A percentile compares a stretch with the other conserved stretches of the same genome.
phyloP scores from a whole-genome alignment of 2,329 filamentous ascomycete species.

The Xylariales sp. region DNA sequence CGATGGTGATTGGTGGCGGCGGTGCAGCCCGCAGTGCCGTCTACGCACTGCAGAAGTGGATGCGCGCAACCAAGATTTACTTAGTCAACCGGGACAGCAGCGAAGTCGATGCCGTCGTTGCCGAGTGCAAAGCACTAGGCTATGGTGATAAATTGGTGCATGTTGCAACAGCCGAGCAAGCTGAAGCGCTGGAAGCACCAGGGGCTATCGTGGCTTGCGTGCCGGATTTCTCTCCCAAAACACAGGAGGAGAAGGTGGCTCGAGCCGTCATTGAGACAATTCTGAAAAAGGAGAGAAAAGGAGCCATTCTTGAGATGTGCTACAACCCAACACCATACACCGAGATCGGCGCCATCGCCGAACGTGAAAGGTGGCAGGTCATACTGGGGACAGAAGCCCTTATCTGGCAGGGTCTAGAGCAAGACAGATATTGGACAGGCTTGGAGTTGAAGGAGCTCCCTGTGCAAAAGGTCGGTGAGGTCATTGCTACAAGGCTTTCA shows the following conservation, averaged over 20 bases:
- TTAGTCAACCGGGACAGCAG: slow-evolving; percentile 67
- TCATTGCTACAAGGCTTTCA: slow-evolving; percentile 39
- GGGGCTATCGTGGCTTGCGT: slow-evolving; percentile 70
- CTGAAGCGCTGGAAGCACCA: slow-evolving; percentile 50
- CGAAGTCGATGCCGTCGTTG: slow-evolving; percentile 64
- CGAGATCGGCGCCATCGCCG: slow-evolving; percentile 56
- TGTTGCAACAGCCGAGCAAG: slow-evolving; percentile 58
- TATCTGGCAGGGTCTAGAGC: slow-evolving; percentile 71
- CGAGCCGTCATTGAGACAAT: slow-evolving; percentile 51
- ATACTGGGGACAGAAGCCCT: slow-evolving; percentile 72
- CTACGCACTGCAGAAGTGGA: slow-evolving; percentile 67
- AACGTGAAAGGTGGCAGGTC: slow-evolving; percentile 63
- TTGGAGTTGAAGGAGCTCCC: slow-evolving; percentile 53
- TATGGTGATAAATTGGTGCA: slow-evolving; percentile 58
- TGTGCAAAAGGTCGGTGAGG: slow-evolving; percentile 52
- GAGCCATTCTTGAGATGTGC: slow-evolving; percentile 76
- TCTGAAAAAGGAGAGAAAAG: slow-evolving; percentile 48
- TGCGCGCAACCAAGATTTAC: slow-evolving; percentile 66
- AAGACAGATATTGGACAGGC: slow-evolving; percentile 60
- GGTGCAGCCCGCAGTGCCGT: slow-evolving; percentile 74
- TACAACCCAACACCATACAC: slow-evolving; percentile 73
- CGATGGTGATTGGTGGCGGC: slow-evolving; percentile 71
- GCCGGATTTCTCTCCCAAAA: slow-evolving; percentile 69
- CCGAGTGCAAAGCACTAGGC: slow-evolving; percentile 55
- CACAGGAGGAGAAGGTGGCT: slow-evolving; percentile 56